phyloP scores from a whole-genome alignment of 2,329 filamentous ascomycete genomes.

The Botrytis fabae region DNA sequence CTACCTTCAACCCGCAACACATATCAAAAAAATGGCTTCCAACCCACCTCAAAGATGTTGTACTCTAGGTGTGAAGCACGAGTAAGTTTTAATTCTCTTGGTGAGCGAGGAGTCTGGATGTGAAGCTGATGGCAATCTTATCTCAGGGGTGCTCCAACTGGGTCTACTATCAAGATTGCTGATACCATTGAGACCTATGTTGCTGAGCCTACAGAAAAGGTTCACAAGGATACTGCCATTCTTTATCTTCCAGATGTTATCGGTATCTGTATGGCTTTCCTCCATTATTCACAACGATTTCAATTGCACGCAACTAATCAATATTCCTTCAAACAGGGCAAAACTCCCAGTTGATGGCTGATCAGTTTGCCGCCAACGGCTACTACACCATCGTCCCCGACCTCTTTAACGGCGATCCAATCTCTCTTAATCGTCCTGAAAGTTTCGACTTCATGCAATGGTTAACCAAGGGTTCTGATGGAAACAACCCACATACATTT shows the following conservation, averaged over 20 bases:
- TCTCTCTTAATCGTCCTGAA: slow-evolving; percentile 52
- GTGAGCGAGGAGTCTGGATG: background rate
- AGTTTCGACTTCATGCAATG: slow-evolving; percentile 54
- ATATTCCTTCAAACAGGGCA: slow-evolving; percentile 41
- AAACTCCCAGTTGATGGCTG: slow-evolving; percentile 66
- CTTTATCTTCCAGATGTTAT: slow-evolving; percentile 40
- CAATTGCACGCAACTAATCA: slow-evolving; percentile 31
- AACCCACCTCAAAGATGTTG: slow-evolving; percentile 40
- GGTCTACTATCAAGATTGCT: slow-evolving; percentile 36
- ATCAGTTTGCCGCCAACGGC: slow-evolving; percentile 70
- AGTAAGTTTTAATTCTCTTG: slow-evolving; percentile 30
- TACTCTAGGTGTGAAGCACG: slow-evolving; percentile 40
- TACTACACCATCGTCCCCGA: slow-evolving; percentile 60
- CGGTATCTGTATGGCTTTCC: slow-evolving; percentile 33
- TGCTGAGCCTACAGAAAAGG: slow-evolving; percentile 35
- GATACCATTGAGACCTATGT: slow-evolving; percentile 39
- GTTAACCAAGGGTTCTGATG: slow-evolving; percentile 37
- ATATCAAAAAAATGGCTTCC: slow-evolving; percentile 38
- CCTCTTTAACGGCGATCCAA: slow-evolving; percentile 65
- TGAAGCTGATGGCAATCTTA: background rate
- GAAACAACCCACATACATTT: slow-evolving; percentile 40
- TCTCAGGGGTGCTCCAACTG: slow-evolving; percentile 37
- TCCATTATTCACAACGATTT: background rate
- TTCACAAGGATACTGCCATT: slow-evolving; percentile 40
- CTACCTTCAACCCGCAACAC: background rate